A percentile compares a stretch with the other conserved stretches of the same genome.
Conservation (phyloP, 1,284 basidiomycete genomes). For the Naganishia liquefaciens region DNA sequence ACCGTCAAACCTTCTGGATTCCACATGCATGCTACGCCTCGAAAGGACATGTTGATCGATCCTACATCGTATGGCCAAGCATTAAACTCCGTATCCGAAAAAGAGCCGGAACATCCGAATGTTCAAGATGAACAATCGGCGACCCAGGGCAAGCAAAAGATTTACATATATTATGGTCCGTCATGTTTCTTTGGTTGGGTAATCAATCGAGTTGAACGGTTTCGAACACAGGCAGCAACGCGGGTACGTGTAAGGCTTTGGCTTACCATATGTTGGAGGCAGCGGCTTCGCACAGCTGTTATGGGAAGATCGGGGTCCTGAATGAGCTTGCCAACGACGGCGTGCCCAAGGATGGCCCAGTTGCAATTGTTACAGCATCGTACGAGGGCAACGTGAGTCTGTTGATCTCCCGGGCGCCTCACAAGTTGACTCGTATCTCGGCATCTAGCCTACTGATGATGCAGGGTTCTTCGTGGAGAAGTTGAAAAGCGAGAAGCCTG, state of each 20-base stretch:
- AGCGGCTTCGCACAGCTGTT: constrained; percentile 56
- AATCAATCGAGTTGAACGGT: background rate
- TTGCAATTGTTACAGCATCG: constrained; percentile 60
- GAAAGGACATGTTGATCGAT: constrained; percentile 39
- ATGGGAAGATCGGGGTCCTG: constrained; percentile 54
- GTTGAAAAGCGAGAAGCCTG: constrained; percentile 50
- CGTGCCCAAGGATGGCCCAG: constrained; percentile 58
- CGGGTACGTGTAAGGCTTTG: constrained; percentile 60
- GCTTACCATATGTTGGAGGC: constrained; percentile 58
- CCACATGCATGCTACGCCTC: constrained; percentile 55
- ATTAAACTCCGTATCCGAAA: background rate
- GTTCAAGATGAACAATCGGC: background rate
- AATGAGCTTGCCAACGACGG: constrained; percentile 54
- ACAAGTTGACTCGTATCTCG: background rate
- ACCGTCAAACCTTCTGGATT: constrained; percentile 59
- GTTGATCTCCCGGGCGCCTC: background rate
- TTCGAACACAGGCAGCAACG: constrained; percentile 57
- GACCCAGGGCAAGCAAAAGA: constrained; percentile 27
- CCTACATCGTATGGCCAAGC: background rate
- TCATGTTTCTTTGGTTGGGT: background rate
- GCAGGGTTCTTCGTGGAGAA: constrained; percentile 58
- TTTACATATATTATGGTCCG: constrained; percentile 35
- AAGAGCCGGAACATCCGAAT: background rate
- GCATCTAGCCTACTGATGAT: constrained; percentile 58
- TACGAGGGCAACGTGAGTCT: constrained; percentile 56